Evolutionary conservation across 805 yeast species (phyloP).

Genomic region (Kodamaea leandrae): DNA sequence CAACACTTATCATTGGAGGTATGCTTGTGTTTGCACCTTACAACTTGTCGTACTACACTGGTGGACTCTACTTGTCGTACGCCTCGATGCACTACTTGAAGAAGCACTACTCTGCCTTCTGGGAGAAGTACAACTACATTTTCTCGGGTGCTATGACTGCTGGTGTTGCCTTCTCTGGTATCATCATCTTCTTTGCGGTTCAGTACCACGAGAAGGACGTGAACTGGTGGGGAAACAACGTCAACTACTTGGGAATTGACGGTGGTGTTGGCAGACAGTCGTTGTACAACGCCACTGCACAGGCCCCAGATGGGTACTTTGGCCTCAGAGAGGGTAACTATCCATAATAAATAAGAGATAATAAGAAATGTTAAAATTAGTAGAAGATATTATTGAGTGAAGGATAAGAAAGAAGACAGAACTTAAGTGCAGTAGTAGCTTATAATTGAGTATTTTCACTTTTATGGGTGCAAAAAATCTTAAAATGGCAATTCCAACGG

Average conservation of each 20-base stretch:
- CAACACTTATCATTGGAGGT: conserved; percentile 34
- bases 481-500: too few relatives aligned
- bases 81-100: conserved; percentile 30
- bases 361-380: too few relatives aligned
- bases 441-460: too few relatives aligned
- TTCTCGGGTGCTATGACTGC: conserved; percentile 31
- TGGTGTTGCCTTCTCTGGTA: conserved; percentile 33
- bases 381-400: too few relatives aligned
- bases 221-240: conserved; percentile 31
- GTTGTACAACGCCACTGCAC: conserved; percentile 16
- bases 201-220: conserved; percentile 29
- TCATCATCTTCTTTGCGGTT: conserved; percentile 38
- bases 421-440: too few relatives aligned
- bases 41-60: conserved; percentile 30
- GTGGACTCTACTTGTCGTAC: conserved; percentile 26
- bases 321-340: conserved; percentile 31
- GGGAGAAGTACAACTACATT: conserved; percentile 36
- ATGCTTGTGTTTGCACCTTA: conserved; percentile 31
- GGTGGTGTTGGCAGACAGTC: conserved; percentile 14
- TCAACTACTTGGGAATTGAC: conserved; percentile 35
- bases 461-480: too few relatives aligned
- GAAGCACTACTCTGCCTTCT: conserved; percentile 27
- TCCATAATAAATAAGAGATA: conserved; percentile 15
- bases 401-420: too few relatives aligned
- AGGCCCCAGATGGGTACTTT: conserved; percentile 35